phyloP scores from a whole-genome alignment of 73 alveolate genomes.

The Tetrahymena malaccensis region DNA sequence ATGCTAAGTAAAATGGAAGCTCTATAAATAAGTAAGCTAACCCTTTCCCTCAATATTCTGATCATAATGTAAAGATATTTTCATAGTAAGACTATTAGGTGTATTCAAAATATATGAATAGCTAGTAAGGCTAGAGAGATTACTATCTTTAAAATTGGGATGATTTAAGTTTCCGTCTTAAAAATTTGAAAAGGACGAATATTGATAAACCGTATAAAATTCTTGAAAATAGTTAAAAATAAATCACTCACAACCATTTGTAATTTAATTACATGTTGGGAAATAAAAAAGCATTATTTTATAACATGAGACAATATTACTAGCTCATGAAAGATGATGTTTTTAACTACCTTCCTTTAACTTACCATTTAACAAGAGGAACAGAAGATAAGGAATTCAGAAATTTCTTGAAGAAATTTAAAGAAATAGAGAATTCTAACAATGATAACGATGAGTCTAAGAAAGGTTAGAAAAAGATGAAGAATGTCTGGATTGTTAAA shows the following conservation, averaged over 20 bases:
- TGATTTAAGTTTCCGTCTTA: constrained; percentile 14
- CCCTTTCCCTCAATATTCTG: neutral
- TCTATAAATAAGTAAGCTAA: neutral
- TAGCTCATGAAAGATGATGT: constrained; percentile 51
- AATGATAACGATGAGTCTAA: constrained; percentile 31
- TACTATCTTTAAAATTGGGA: neutral
- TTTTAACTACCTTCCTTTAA: constrained; percentile 59
- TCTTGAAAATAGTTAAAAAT: neutral
- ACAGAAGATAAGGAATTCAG: constrained; percentile 47
- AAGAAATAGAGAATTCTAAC: constrained; percentile 19
- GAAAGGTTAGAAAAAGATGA: constrained; percentile 3
- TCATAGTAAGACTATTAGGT: constrained; percentile 3
- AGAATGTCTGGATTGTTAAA: constrained; percentile 74
- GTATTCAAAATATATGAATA: neutral
- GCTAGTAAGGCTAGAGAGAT: constrained; percentile 6
- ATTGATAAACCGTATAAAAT: neutral
- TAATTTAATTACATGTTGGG: constrained; percentile 63
- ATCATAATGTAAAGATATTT: neutral
- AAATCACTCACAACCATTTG: constrained; percentile 48
- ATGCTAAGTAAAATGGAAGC: neutral
- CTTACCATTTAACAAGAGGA: constrained; percentile 69
- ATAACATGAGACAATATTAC: constrained; percentile 71
- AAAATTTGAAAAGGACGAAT: neutral
- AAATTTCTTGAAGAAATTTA: constrained; percentile 34
- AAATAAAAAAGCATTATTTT: constrained; percentile 72